phyloP scores from a whole-genome alignment of 345 rosid species.

The Moringa oleifera region DNA sequence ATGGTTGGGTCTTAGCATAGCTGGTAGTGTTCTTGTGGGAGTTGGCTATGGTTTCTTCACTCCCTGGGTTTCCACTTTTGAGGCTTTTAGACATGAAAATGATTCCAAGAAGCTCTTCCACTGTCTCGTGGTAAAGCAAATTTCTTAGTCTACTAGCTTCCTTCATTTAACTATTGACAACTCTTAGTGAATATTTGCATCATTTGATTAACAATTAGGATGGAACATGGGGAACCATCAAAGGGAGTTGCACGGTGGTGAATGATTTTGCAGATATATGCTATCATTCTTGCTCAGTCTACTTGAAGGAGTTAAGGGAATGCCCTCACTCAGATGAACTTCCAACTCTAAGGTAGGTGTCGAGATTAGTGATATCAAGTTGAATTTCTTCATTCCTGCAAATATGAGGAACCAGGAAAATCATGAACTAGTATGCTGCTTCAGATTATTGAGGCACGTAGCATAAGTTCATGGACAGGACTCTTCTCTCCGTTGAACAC shows the following conservation, averaged over 20 bases:
- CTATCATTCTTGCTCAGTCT: constrained; percentile 62
- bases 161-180: no score
- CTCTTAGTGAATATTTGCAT: background rate
- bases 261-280: constrained; percentile 73
- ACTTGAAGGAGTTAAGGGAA: constrained; percentile 57
- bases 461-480: no score
- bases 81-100: constrained; percentile 67
- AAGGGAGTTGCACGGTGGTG: constrained; percentile 70
- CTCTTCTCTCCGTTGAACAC: no score
- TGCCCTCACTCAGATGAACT: constrained; percentile 43
- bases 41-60: constrained; percentile 80
- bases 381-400: no score
- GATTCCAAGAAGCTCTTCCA: constrained; percentile 58
- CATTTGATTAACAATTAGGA: constrained; percentile 36
- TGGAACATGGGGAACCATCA: constrained; percentile 77
- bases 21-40: constrained; percentile 57
- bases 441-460: no score
- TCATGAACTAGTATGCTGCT: no score
- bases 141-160: no score
- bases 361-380: background rate
- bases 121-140: constrained; percentile 62
- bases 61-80: constrained; percentile 81
- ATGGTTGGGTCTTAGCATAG: constrained; percentile 70
- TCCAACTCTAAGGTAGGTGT: constrained; percentile 62
- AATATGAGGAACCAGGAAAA: no score